Evolutionary conservation across 2,329 filamentous ascomycete genomes (phyloP).

Genomic region (Hypomyces rosellus): DNA sequence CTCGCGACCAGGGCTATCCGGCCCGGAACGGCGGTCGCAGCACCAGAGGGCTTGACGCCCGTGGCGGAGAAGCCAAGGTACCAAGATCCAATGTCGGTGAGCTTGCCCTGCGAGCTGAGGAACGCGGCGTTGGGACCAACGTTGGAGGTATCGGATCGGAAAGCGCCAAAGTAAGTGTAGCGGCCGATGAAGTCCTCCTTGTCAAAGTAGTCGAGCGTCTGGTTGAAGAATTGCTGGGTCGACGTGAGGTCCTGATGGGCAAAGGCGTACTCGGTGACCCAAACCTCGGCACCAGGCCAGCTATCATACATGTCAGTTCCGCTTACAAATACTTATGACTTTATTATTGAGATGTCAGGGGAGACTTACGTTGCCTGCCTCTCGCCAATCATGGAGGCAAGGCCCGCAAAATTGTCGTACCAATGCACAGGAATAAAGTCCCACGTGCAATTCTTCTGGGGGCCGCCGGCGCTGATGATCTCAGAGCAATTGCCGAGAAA

Average conservation of each 20-base stretch:
- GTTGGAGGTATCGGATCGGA: conserved; percentile 63
- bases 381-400: conserved; percentile 61
- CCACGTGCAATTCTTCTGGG: conserved; percentile 49
- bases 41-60: conserved; percentile 33
- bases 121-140: conserved; percentile 68
- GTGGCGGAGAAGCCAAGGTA: conserved; percentile 58
- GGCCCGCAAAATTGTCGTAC: conserved; percentile 63
- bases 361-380: conserved; percentile 27
- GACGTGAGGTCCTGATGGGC: conserved; percentile 48
- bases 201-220: conserved; percentile 61
- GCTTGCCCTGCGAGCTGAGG: conserved; percentile 57
- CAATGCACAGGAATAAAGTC: conserved; percentile 61
- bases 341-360: neutral
- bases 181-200: conserved; percentile 47
- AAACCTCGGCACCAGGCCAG: conserved; percentile 58
- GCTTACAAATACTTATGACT: neutral
- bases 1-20: conserved; percentile 1
- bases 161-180: conserved; percentile 73
- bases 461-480: conserved; percentile 40
- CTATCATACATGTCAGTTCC: conserved; percentile 24
- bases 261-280: conserved; percentile 73
- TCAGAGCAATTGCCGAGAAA: conserved; percentile 60
- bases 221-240: conserved; percentile 63
- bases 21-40: conserved; percentile 4
- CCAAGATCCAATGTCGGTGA: conserved; percentile 72